Conservation (phyloP, 169 alveolate genomes). For the Babesia ovis region DNA sequence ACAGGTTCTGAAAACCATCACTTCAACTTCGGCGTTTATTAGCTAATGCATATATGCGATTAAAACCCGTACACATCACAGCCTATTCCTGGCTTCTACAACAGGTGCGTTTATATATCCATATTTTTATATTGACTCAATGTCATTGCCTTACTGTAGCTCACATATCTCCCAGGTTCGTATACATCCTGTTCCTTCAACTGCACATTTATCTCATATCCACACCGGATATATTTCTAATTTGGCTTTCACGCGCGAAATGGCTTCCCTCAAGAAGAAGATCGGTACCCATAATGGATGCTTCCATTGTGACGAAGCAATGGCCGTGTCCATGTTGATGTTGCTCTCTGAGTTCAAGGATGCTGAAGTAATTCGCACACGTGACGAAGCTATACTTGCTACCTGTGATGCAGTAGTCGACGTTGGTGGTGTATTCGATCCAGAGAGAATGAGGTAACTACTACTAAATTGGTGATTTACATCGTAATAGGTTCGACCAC, state of each 20-base stretch:
- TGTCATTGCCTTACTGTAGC: not conserved
- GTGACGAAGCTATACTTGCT: constrained; percentile 82
- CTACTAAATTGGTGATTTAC: constrained; percentile 3
- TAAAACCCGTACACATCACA: not conserved
- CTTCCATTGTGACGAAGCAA: constrained; percentile 78
- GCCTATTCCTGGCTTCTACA: constrained; percentile 9
- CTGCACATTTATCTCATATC: not conserved
- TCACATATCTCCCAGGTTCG: not conserved
- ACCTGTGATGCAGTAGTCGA: constrained; percentile 87
- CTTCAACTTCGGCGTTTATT: no score
- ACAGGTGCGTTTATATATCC: constrained; percentile 5
- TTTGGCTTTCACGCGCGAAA: not conserved
- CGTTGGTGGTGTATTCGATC: constrained; percentile 88
- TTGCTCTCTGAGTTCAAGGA: constrained; percentile 77
- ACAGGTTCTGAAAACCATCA: no score
- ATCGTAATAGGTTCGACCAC: constrained; percentile 85
- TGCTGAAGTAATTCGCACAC: constrained; percentile 82
- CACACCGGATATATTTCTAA: not conserved
- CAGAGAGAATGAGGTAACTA: constrained; percentile 46
- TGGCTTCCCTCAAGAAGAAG: constrained; percentile 6
- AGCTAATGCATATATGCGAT: constrained; percentile 6
- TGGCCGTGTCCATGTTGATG: constrained; percentile 77
- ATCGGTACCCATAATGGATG: constrained; percentile 78
- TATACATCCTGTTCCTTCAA: not conserved
- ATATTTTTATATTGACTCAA: not conserved